Evolutionary conservation across 805 yeast genomes (phyloP), one percentile per base, ranked within the genome.

Genomic region (Metschnikowia anglica): DNA sequence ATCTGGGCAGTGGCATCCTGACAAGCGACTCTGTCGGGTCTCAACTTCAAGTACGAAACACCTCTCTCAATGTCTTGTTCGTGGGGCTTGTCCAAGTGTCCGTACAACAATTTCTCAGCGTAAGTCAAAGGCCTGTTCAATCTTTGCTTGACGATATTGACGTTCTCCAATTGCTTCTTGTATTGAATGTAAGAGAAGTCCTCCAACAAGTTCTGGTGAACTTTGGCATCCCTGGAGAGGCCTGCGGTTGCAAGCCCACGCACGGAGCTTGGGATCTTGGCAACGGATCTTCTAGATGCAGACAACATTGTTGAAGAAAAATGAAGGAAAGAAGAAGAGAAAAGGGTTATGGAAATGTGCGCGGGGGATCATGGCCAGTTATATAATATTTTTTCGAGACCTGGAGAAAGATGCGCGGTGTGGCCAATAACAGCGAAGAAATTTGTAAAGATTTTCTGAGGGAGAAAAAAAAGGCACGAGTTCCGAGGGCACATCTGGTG

Each of bases 1-100:
- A 90, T 90, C 76, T 90, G 98, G 45, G 97, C 97, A 46, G 97
- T 88, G 45, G 98, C 98, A 76, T 90, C 98, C 76, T 90, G 98
- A 85, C 96, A 89, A 37, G 97, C 97, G 49, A 91, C 97, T 69
- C 98, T 82, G 69, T 90, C 98, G 43, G 98, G 98, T 72, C 95
- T 84, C 65, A 91, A 79, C 73, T 91, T 91, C 69, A 90, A 78
- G 73, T 91, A 91, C 37, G 93, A 84, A 44, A 81, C 79, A 63
- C 98, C 97, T 67, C 98, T 84, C 60, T 77, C 75, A 56, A 85
- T 80, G 52, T 85, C 83, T 70, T 88, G 88, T 55, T 80, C 89
- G 58, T 85, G 90, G 50, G 97, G 97, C 61, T 91, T 80, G 62
- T 86, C 96, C 66, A 91, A 79, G 73, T 91, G 98, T 53, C 96